Percentiles rank a stretch among this genome's conserved stretches.
phyloP scores from a whole-genome alignment of 352 stramenopile genomes.

The Globisporangium acanthophoron region DNA sequence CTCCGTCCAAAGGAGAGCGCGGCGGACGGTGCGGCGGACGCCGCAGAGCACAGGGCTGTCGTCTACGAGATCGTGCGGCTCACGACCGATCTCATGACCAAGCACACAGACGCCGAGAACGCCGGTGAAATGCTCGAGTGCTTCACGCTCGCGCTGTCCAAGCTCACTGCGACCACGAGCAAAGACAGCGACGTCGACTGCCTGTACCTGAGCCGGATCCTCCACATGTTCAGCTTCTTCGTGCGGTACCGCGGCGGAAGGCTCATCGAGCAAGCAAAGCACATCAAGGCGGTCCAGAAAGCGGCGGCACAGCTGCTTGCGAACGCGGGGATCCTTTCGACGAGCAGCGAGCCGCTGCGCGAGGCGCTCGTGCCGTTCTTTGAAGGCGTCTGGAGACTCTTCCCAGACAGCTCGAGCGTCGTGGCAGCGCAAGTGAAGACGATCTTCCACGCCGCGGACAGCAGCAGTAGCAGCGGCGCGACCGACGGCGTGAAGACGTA shows the following conservation, averaged over 20 bases:
- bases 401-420: slow-evolving; percentile 31
- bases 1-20: slow-evolving; percentile 48
- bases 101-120: slow-evolving; percentile 69
- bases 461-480: background rate
- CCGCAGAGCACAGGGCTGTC: slow-evolving; percentile 20
- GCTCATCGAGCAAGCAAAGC: slow-evolving; percentile 32
- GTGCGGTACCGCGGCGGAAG: slow-evolving; percentile 53
- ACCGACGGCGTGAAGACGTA: slow-evolving; percentile 21
- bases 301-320: slow-evolving; percentile 36
- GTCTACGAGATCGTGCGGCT: slow-evolving; percentile 67
- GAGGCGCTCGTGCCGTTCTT: slow-evolving; percentile 43
- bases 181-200: slow-evolving; percentile 33
- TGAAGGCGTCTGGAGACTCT: slow-evolving; percentile 64
- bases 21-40: background rate
- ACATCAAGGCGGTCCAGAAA: slow-evolving; percentile 33
- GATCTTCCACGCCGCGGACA: slow-evolving; percentile 35
- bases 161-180: slow-evolving; percentile 30
- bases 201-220: slow-evolving; percentile 63
- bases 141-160: slow-evolving; percentile 49
- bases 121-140: slow-evolving; percentile 63
- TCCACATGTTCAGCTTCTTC: slow-evolving; percentile 49
- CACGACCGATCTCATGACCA: slow-evolving; percentile 67
- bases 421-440: slow-evolving; percentile 31
- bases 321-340: slow-evolving; percentile 36
- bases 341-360: slow-evolving; percentile 29